Conservation (phyloP, 2,329 filamentous ascomycete species). For the Aspergillus sp. region DNA sequence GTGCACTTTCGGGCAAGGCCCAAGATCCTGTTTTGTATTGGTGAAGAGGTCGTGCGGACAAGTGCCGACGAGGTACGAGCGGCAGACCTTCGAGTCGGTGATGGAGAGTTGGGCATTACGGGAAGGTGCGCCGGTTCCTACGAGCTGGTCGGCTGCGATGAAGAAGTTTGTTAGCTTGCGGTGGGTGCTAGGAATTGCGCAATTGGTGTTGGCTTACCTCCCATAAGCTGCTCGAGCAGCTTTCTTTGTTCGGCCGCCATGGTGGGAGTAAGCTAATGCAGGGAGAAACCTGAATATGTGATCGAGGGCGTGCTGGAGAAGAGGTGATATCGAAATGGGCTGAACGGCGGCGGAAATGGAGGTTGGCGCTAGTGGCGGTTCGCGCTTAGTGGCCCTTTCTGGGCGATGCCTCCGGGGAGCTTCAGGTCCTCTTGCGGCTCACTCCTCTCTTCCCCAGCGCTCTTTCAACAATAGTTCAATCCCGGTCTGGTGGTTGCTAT, state of each 20-base stretch:
- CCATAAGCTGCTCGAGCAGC: conserved; percentile 92
- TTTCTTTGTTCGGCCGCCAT: conserved; percentile 99
- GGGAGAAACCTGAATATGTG: not conserved
- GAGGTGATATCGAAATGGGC: conserved; percentile 3
- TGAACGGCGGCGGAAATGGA: conserved; percentile 13
- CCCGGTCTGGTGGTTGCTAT: not conserved
- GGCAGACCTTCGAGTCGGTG: conserved; percentile 90
- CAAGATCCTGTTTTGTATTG: conserved; percentile 97
- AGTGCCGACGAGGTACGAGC: conserved; percentile 87
- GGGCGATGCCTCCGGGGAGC: not conserved
- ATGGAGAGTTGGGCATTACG: conserved; percentile 81
- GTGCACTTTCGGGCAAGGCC: conserved; percentile 84
- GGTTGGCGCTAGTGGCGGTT: conserved; percentile 30
- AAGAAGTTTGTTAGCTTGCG: conserved; percentile 28
- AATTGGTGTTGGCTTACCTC: conserved; percentile 38
- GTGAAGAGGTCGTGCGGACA: conserved; percentile 99
- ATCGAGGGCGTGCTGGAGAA: not conserved
- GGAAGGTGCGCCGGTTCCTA: conserved; percentile 72
- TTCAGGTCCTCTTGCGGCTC: not conserved
- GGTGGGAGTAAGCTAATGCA: conserved; percentile 17
- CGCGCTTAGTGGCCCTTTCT: conserved; percentile 20
- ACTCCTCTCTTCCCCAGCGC: not conserved
- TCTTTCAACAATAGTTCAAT: not conserved
- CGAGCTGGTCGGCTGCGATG: conserved; percentile 60
- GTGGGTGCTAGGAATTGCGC: not conserved